These are phyloP conservation scores for Scolecobasidium constrictum DNA, from an alignment of 2,329 filamentous ascomycete species.

Conservation along the genomic window DNA sequence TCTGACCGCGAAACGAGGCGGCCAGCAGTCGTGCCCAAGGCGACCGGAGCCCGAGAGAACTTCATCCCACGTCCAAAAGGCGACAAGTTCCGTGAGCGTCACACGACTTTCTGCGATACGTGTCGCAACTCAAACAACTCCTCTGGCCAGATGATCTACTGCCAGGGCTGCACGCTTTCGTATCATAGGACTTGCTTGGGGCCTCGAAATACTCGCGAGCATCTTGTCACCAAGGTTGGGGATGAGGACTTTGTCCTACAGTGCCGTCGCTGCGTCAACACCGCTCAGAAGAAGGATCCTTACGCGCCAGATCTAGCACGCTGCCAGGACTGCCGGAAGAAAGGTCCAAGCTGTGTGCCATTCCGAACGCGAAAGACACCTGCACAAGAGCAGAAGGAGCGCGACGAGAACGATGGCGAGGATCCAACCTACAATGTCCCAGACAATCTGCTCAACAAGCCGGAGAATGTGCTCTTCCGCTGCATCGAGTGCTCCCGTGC, in stretches of 20 bases:
- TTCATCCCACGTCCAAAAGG: conserved; percentile 54
- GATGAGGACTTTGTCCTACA: conserved; percentile 75
- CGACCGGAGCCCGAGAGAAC: conserved; percentile 54
- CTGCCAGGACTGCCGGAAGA: conserved; percentile 58
- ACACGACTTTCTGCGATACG: conserved; percentile 60
- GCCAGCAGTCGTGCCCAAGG: conserved; percentile 38
- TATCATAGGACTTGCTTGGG: conserved; percentile 83
- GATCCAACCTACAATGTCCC: conserved; percentile 64
- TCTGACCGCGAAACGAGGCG: conserved; percentile 26
- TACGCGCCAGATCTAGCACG: conserved; percentile 57
- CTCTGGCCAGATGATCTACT: conserved; percentile 53
- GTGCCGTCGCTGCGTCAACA: conserved; percentile 72
- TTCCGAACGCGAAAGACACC: conserved; percentile 65
- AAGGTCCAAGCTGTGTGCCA: conserved; percentile 59
- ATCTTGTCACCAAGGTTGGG: conserved; percentile 76
- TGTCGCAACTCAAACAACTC: conserved; percentile 42
- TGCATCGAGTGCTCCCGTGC: conserved; percentile 66
- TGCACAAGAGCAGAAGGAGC: conserved; percentile 66
- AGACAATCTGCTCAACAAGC: conserved; percentile 58
- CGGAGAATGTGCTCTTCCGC: conserved; percentile 68
- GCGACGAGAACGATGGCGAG: conserved; percentile 64
- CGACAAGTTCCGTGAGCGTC: conserved; percentile 57
- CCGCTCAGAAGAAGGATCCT: conserved; percentile 55
- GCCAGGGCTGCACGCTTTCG: conserved; percentile 77
- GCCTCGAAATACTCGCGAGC: conserved; percentile 61